These are phyloP conservation scores for Didymella pinodella DNA, from an alignment of 2,329 filamentous ascomycete genomes.

Conservation along the genomic window DNA sequence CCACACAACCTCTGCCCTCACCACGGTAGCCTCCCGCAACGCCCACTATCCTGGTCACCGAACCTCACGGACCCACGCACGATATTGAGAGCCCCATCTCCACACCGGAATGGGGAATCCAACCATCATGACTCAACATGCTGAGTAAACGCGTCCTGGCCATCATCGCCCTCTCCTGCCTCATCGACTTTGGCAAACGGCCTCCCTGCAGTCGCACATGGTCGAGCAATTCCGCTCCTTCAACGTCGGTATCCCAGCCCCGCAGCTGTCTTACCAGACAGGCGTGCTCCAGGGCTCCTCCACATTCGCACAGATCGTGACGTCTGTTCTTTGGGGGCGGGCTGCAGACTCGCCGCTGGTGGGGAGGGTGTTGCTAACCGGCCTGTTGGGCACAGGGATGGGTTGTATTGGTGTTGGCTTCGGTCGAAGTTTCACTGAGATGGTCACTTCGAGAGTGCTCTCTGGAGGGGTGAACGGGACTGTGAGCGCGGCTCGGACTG, in stretches of 20 bases:
- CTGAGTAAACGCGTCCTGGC: constrained; percentile 53
- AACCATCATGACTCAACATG: constrained; percentile 52
- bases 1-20: constrained; percentile 7
- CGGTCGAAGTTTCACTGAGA: constrained; percentile 11
- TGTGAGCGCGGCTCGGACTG: constrained; percentile 12
- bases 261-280: constrained; percentile 55
- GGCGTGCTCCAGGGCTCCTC: constrained; percentile 54
- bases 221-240: constrained; percentile 55
- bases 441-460: constrained; percentile 16
- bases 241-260: constrained; percentile 55
- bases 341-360: constrained; percentile 56
- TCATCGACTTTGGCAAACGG: constrained; percentile 57
- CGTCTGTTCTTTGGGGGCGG: constrained; percentile 53
- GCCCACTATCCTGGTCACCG: constrained; percentile 9
- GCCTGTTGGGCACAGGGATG: constrained; percentile 9
- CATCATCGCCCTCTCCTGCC: constrained; percentile 49
- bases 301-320: constrained; percentile 54
- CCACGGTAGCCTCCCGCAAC: constrained; percentile 5
- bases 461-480: constrained; percentile 13
- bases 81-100: constrained; percentile 4
- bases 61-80: constrained; percentile 6
- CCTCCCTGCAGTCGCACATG: constrained; percentile 56
- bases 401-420: constrained; percentile 16
- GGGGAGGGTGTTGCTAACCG: constrained; percentile 12
- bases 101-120: neutral